These are phyloP conservation scores for Zarea fungicola DNA, from an alignment of 2,329 filamentous ascomycete species.

Conservation along the genomic window DNA sequence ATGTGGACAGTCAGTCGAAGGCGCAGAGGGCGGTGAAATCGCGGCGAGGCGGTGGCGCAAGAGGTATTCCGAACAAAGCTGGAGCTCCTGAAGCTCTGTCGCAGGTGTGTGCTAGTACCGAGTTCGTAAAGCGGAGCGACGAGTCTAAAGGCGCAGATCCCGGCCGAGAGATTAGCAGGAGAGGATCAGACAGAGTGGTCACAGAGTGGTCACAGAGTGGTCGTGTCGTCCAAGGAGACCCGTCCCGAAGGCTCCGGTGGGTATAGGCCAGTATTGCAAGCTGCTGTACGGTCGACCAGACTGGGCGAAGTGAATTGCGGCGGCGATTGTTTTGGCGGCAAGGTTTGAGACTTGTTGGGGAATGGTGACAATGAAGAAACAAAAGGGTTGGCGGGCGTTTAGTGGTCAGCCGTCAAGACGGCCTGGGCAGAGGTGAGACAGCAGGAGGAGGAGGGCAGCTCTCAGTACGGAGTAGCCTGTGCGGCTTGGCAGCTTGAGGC, in stretches of 20 bases:
- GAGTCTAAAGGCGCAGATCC: conserved; percentile 7
- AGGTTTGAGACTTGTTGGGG: background rate
- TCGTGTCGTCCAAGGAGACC: no score
- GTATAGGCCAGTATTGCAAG: background rate
- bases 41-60: background rate
- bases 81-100: background rate
- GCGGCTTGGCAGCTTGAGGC: no score
- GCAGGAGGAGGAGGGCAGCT: background rate
- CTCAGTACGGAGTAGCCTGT: no score
- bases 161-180: conserved; percentile 1
- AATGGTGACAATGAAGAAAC: background rate
- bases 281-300: background rate
- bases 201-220: no score
- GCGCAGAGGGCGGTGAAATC: background rate
- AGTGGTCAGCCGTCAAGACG: no score
- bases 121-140: background rate
- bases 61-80: background rate
- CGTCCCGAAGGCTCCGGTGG: no score
- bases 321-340: background rate
- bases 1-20: background rate
- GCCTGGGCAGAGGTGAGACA: conserved; percentile 6
- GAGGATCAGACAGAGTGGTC: background rate
- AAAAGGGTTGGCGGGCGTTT: background rate
- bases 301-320: background rate
- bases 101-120: background rate